Percentiles rank a stretch among this genome's conserved stretches.
Evolutionary conservation across 352 stramenopile species (phyloP).

Genomic region (Elongisporangium undulatum): DNA sequence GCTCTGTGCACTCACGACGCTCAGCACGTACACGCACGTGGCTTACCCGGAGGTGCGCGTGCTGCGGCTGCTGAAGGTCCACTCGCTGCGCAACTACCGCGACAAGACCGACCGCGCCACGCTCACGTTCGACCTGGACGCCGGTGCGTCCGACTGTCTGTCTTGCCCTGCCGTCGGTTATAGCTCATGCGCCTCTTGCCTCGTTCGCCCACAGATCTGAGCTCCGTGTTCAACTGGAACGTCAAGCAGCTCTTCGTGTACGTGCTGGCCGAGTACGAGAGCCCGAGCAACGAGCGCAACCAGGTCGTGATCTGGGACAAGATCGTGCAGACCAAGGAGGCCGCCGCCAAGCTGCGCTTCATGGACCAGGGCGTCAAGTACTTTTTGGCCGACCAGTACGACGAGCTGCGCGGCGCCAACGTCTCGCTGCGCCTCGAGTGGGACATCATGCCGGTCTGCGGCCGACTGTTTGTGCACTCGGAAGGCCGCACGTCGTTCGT

Average conservation of each 20-base stretch:
- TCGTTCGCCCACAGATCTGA: constrained; percentile 35
- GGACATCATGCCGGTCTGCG: constrained; percentile 86
- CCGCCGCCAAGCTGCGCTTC: constrained; percentile 40
- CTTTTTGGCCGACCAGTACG: constrained; percentile 73
- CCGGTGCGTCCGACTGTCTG: constrained; percentile 32
- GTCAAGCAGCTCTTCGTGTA: constrained; percentile 89
- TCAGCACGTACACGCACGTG: constrained; percentile 72
- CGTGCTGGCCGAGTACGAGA: constrained; percentile 80
- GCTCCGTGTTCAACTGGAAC: constrained; percentile 90
- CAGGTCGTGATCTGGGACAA: constrained; percentile 86
- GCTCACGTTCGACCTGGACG: constrained; percentile 79
- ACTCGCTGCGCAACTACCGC: constrained; percentile 81
- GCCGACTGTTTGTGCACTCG: constrained; percentile 67
- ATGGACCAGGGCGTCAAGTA: constrained; percentile 76
- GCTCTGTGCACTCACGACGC: constrained; percentile 68
- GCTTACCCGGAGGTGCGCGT: constrained; percentile 44
- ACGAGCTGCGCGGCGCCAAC: constrained; percentile 72
- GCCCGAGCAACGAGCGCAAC: constrained; percentile 56
- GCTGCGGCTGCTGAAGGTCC: constrained; percentile 60
- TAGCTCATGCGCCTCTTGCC: neutral
- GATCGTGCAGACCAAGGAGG: constrained; percentile 69
- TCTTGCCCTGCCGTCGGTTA: constrained; percentile 2
- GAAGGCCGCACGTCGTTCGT: constrained; percentile 45
- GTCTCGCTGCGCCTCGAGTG: constrained; percentile 81
- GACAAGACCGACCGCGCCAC: constrained; percentile 77